These are phyloP conservation scores for Magnaporthales sp. DNA, from an alignment of 2,329 filamentous ascomycete species.

Conservation along the genomic window DNA sequence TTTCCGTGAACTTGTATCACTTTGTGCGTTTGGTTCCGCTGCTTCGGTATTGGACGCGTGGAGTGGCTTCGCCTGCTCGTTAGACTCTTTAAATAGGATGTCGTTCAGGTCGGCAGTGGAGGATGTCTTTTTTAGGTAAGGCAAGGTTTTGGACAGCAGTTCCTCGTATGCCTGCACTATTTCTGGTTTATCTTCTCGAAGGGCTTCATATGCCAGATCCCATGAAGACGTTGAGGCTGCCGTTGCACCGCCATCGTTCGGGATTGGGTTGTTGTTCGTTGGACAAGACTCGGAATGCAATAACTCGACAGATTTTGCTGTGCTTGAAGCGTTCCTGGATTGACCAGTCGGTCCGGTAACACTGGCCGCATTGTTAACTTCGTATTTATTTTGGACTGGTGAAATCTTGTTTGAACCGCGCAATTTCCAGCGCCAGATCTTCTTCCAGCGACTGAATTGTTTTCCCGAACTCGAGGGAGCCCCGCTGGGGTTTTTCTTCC, in stretches of 20 bases:
- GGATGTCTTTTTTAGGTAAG: background rate
- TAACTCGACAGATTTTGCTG: conserved; percentile 1
- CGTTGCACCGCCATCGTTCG: background rate
- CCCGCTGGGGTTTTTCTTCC: background rate
- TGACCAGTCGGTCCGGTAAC: background rate
- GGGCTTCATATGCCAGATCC: conserved; percentile 8
- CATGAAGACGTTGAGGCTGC: conserved; percentile 2
- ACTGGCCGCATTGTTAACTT: background rate
- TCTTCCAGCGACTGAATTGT: background rate
- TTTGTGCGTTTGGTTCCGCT: background rate
- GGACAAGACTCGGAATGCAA: background rate
- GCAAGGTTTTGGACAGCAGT: conserved; percentile 3
- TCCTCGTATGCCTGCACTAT: conserved; percentile 1
- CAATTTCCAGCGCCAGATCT: background rate
- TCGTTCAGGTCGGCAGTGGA: conserved; percentile 1
- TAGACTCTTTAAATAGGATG: background rate
- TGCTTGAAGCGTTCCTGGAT: background rate
- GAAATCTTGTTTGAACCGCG: background rate
- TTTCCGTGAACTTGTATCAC: background rate
- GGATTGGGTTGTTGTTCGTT: background rate
- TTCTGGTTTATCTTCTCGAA: conserved; percentile 4
- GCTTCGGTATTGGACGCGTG: background rate
- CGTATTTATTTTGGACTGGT: background rate
- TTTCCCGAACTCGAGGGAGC: conserved; percentile 2
- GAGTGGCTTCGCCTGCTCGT: background rate